Evolutionary conservation across 306 rosid species (phyloP), one percentile per base, ranked within the genome.

Genomic region (Coriaria nepalensis): DNA sequence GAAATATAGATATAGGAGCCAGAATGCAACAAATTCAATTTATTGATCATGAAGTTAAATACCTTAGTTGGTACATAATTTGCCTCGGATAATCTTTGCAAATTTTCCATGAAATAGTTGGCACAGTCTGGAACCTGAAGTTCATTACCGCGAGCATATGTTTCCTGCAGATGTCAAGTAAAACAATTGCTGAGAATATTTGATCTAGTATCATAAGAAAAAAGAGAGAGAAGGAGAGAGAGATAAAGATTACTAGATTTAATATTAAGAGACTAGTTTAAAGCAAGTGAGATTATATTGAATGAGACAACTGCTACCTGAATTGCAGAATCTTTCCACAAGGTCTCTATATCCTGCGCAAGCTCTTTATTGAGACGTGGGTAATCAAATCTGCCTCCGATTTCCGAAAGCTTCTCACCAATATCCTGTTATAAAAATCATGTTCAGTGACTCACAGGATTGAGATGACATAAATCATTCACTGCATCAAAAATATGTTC

Each of bases 71-170:
- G 98, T 63, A 82, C 66, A 60, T 90, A 90, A 73, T 73, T 76
- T 8, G 66, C 56, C 45, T 85, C 96, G 15, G 95, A 68, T 55
- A 90, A 66, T 68, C 95, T 79, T 57, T 79, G 80, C 50, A 90
- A 74, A 71, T 77, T 90, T 67, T 82, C 96, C 93, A 90, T 85
- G 79, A 90, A 85, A 70, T 85, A 90, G 49, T 75, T 62, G 10
- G 98, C 65, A 71, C 98, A 90, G 10, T 90, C 98, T 37, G 98
- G 98, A 85, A 90, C 84, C 71, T 85, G 98, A 58, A 90, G 87
- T 60, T 82, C 96, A 63, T 76, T 85, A 45, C 98, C 87, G 37
- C 92, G 98, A 56, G 74, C 61, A 71, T 69, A 79, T 35, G 98
- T 90, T 74, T 90, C 98, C 98, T 90, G 56, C 65, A 73, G 57